Evolutionary conservation across 2,329 filamentous ascomycete species (phyloP), one percentile per base, ranked within the genome.

Genomic region (Cladophialophora carrionii): DNA sequence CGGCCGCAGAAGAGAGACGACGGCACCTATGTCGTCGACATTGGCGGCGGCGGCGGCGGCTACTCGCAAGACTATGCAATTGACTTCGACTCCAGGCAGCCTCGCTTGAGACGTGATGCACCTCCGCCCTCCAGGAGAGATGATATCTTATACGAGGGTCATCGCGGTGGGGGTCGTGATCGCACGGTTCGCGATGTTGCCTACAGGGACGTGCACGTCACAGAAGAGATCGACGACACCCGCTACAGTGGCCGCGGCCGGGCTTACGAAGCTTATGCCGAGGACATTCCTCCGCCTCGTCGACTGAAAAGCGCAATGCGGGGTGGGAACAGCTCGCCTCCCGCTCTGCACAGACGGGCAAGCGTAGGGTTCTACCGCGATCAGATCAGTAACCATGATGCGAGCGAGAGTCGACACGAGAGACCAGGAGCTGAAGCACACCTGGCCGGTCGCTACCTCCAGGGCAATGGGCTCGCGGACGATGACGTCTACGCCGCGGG

Each of bases 351-450:
- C 12, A 56, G 63, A 43, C 57, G 64, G 54, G 57, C 57, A 41
- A 70, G 67, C 43, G 65, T 71, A 12, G 65, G 67, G 17, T 71
- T 71, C 57, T 65, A 57, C 55, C 37, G 63, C 34, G 63, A 67
- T 31, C 65, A 71, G 43, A 46, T 71, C 57, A 64, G 56, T 22
- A 55, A 64, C 31, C 69, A 71, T 48, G 69, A 71, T 46, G 69
- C 65, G 26, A 67, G 65, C 51, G 69, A 71, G 49, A 58, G 65
- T 43, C 63, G 58, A 29, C 69, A 71, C 43, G 67, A 71, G 55
- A 51, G 65, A n/a, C 69, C 69, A 12, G 69, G 67, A 12, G 67
- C 69, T 12, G 69, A 71, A 46, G 69, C 69, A 31, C 62, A 63
- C 48, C 20, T 71, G 20, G 59, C 67, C 14, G 69, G 69, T 31